Percentiles rank a stretch among this genome's conserved stretches.
These are phyloP conservation scores for Apodospora peruviana DNA, from an alignment of 495 filamentous ascomycete genomes.

Conservation along the genomic window DNA sequence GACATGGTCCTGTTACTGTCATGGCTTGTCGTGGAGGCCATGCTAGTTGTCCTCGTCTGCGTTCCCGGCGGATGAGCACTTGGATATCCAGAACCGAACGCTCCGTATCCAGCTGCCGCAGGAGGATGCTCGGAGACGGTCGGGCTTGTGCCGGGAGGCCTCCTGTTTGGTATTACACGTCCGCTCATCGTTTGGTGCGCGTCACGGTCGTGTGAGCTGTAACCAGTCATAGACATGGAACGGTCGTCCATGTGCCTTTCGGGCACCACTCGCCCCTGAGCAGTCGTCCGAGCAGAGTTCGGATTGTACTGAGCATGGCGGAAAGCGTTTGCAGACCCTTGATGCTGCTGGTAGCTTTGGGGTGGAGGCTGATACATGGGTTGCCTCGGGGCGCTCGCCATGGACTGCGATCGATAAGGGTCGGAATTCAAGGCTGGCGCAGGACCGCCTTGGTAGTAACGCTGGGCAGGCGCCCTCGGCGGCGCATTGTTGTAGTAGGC, in stretches of 20 bases:
- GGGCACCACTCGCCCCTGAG: slow-evolving; percentile 83
- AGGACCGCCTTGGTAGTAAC: slow-evolving; percentile 48
- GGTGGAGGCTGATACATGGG: slow-evolving; percentile 60
- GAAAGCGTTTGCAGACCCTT: slow-evolving; percentile 65
- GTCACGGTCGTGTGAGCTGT: slow-evolving; percentile 67
- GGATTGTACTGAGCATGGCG: slow-evolving; percentile 66
- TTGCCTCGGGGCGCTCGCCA: slow-evolving; percentile 67
- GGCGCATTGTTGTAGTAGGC: slow-evolving; percentile 45
- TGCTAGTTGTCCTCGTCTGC: slow-evolving; percentile 46
- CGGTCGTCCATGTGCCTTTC: slow-evolving; percentile 81
- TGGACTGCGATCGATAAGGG: slow-evolving; percentile 82
- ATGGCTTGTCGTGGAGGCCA: slow-evolving; percentile 42
- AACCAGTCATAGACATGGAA: slow-evolving; percentile 91
- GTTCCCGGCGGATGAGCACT: slow-evolving; percentile 31
- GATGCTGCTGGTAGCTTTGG: slow-evolving; percentile 55
- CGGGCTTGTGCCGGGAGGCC: slow-evolving; percentile 29
- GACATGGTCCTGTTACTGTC: slow-evolving; percentile 63
- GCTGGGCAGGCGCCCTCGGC: slow-evolving; percentile 46
- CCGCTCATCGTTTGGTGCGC: slow-evolving; percentile 86
- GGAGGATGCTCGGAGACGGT: slow-evolving; percentile 14
- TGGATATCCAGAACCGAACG: slow-evolving; percentile 10
- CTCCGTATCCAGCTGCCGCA: neutral
- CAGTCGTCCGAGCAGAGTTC: slow-evolving; percentile 68
- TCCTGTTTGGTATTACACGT: slow-evolving; percentile 69
- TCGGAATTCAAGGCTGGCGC: slow-evolving; percentile 77